Evolutionary conservation across 495 filamentous ascomycete species (phyloP), one percentile per base, ranked within the genome.

Genomic region (Aspergillus cavernicola): DNA sequence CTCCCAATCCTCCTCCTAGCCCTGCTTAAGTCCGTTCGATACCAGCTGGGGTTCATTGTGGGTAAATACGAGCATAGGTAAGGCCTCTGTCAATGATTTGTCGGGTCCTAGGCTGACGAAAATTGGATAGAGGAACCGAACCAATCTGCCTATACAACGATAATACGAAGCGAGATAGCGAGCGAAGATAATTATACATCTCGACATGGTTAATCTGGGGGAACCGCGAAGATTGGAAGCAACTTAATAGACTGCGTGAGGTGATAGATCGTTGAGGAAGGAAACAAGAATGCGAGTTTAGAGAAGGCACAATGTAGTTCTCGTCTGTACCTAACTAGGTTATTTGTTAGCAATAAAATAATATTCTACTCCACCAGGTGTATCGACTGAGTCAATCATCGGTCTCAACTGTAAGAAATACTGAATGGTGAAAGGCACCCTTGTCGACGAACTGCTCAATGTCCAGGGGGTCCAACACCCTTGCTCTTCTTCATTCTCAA

Each of bases 1-100:
- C 73, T 40, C 65, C 68, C 6, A 74, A 74, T 47, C 73, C 73
- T 18, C 73, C 73, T 12, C 71, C 71, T 38, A 76, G 73, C 51
- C 73, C 73, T 22, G 73, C 65, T 19, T 72, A 59, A 61, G 16
- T 28, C 24, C 6, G 16, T 22, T 23, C 2, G 23, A 11, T 37
- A n/a, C 26, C 10, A 22, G 35, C 15, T 28, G 19, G 43, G 31
- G 28, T 32, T 46, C 15, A 35, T 12, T 44, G 15, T 19, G 31
- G 44, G 44, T 53, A 22, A 35, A 35, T 29, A 26, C 47, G 20
- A 39, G 39, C 39, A 45, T 56, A 54, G 42, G 52, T 54, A 45
- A 44, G 19, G 9, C 50, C 16, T 15, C 16, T 20, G 26, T 16
- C 29, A 12, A n/a, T 47, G 26, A 26, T 24, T 31, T 45, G 26